Conservation (phyloP, 306 rosid genomes). For the Aeschynomene evenia region DNA sequence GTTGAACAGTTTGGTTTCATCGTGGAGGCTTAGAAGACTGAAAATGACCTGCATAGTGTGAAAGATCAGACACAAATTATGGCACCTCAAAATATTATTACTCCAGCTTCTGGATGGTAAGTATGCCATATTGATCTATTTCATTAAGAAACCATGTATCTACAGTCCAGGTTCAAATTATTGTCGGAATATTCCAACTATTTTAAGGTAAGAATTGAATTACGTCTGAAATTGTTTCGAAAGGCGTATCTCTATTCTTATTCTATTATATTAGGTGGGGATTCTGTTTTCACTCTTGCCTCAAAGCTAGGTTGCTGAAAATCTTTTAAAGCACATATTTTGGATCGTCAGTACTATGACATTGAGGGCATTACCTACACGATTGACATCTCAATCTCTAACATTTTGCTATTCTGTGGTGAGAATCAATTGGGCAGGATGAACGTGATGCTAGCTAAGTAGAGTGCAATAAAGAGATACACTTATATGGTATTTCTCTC, state of each 20-base stretch:
- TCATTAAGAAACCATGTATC: constrained; percentile 26
- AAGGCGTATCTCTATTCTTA: not conserved
- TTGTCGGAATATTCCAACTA: constrained; percentile 29
- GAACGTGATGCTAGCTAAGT: not conserved
- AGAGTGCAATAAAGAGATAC: constrained; percentile 32
- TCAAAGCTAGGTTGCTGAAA: not conserved
- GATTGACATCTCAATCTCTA: not conserved
- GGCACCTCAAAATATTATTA: constrained; percentile 29
- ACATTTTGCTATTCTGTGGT: constrained; percentile 9
- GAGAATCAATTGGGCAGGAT: constrained; percentile 12
- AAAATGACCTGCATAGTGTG: constrained; percentile 36
- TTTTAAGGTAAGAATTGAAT: constrained; percentile 19
- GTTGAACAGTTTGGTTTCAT: constrained; percentile 36
- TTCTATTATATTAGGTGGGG: constrained; percentile 17
- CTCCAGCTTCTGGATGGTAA: constrained; percentile 18
- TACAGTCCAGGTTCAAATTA: constrained; percentile 26
- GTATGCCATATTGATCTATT: constrained; percentile 25
- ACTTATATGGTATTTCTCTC: constrained; percentile 34
- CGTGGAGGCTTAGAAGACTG: constrained; percentile 32
- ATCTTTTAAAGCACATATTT: constrained; percentile 13
- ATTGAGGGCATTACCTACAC: constrained; percentile 4
- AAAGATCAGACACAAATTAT: constrained; percentile 15
- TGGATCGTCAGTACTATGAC: not conserved
- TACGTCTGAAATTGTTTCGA: not conserved
- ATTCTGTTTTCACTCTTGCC: constrained; percentile 12